Conservation (phyloP, 2,329 filamentous ascomycete species). For the Diplodia sapinea region DNA sequence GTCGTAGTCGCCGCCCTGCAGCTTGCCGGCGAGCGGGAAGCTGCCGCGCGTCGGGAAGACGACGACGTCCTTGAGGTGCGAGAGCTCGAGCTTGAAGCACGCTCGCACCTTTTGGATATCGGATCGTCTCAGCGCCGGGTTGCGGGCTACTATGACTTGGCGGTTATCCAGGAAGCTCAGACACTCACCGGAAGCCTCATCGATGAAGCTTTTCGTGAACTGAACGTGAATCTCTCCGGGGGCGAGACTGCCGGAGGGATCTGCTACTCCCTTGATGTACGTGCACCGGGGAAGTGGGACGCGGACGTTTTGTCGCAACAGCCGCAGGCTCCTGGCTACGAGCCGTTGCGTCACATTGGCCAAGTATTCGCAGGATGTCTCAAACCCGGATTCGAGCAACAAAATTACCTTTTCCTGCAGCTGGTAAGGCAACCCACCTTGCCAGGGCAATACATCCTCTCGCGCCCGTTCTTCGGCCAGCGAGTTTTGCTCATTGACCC, state of each 20-base stretch:
- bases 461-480: conserved; percentile 42
- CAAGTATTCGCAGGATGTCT: conserved; percentile 58
- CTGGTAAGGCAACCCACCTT: conserved; percentile 38
- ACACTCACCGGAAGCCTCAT: conserved; percentile 59
- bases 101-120: conserved; percentile 70
- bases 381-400: conserved; percentile 60
- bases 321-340: conserved; percentile 60
- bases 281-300: conserved; percentile 67
- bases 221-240: conserved; percentile 71
- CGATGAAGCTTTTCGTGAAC: conserved; percentile 67
- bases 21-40: conserved; percentile 68
- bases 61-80: conserved; percentile 76
- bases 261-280: conserved; percentile 69
- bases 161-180: conserved; percentile 58
- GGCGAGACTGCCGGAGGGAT: conserved; percentile 65
- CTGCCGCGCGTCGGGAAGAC: conserved; percentile 73
- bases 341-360: conserved; percentile 56
- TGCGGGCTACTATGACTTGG: conserved; percentile 70
- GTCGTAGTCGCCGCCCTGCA: conserved; percentile 83
- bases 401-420: conserved; percentile 41
- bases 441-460: conserved; percentile 35
- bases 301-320: conserved; percentile 62
- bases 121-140: conserved; percentile 71
- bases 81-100: conserved; percentile 62
- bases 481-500: conserved; percentile 50